These are phyloP conservation scores for Lachnellula hyalina DNA, from an alignment of 2,329 filamentous ascomycete genomes.

Conservation along the genomic window DNA sequence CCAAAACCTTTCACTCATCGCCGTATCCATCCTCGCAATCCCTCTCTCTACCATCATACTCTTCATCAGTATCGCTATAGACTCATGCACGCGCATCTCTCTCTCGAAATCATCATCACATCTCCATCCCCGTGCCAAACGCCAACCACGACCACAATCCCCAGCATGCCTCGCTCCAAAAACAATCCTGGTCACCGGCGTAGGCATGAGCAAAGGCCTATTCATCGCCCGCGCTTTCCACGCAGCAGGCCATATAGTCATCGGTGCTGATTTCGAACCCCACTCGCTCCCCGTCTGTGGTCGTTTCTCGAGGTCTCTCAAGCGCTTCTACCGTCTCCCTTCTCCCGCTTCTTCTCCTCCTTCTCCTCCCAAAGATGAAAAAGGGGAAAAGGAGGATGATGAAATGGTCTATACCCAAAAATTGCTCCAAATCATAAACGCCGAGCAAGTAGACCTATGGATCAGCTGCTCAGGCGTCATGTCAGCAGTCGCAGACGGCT, in stretches of 20 bases:
- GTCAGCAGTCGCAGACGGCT: slow-evolving; percentile 60
- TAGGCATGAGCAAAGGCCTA: slow-evolving; percentile 68
- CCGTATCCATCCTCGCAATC: slow-evolving; percentile 2
- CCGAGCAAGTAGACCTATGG: slow-evolving; percentile 64
- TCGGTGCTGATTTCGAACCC: slow-evolving; percentile 62
- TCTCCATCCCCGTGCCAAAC: not conserved
- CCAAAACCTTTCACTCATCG: slow-evolving; percentile 42
- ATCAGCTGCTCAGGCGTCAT: slow-evolving; percentile 67
- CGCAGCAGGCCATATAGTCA: slow-evolving; percentile 59
- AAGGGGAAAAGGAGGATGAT: slow-evolving; percentile 23
- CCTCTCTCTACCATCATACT: slow-evolving; percentile 9
- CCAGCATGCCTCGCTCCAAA: slow-evolving; percentile 39
- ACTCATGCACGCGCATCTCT: not conserved
- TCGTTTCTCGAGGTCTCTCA: slow-evolving; percentile 52
- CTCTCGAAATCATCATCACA: not conserved
- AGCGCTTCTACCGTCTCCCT: slow-evolving; percentile 47
- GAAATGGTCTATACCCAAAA: slow-evolving; percentile 45
- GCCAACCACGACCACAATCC: slow-evolving; percentile 8
- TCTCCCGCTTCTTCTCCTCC: slow-evolving; percentile 15
- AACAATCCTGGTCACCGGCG: slow-evolving; percentile 57
- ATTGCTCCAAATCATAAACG: slow-evolving; percentile 52
- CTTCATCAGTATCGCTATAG: slow-evolving; percentile 3
- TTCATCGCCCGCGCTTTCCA: slow-evolving; percentile 61
- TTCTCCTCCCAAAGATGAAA: no score
- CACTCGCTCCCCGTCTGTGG: slow-evolving; percentile 44